A percentile compares a stretch with the other conserved stretches of the same genome.
phyloP scores from a whole-genome alignment of 768 basidiomycete genomes.

The Boletellus sp. region DNA sequence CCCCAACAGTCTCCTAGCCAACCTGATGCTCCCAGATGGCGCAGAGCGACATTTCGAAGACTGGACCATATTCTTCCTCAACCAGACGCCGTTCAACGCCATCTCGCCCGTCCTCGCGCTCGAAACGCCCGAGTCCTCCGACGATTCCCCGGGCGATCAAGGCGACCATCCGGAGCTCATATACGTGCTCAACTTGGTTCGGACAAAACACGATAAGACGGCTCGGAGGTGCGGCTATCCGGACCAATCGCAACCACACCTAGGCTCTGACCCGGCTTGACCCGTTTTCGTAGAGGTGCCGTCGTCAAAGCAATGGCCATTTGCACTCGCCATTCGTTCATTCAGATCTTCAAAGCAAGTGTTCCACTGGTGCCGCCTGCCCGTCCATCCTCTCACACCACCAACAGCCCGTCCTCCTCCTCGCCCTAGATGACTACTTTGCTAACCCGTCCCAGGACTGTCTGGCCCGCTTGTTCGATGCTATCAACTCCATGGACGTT shows the following conservation, averaged over 20 bases:
- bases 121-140: constrained; percentile 44
- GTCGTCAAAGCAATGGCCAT: constrained; percentile 93
- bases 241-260: constrained; percentile 1
- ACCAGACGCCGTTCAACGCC: constrained; percentile 86
- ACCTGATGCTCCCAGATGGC: constrained; percentile 98
- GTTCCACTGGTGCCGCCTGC: background rate
- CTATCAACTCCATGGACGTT: constrained; percentile 89
- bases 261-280: constrained; percentile 10
- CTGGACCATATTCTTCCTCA: constrained; percentile 98
- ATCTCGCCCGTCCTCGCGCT: constrained; percentile 79
- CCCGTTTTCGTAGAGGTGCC: constrained; percentile 61
- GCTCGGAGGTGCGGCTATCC: constrained; percentile 57
- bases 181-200: constrained; percentile 86
- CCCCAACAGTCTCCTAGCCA: constrained; percentile 81
- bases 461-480: constrained; percentile 84
- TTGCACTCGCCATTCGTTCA: constrained; percentile 88
- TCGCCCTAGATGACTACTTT: constrained; percentile 96
- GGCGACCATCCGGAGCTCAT: constrained; percentile 51
- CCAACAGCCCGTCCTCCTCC: constrained; percentile 79
- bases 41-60: constrained; percentile 93
- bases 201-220: constrained; percentile 87
- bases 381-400: background rate
- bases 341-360: constrained; percentile 90
- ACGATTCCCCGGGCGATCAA: constrained; percentile 24
- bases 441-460: constrained; percentile 84